Evolutionary conservation across 1,284 basidiomycete genomes (phyloP), one percentile per base, ranked within the genome.

Genomic region (Cutaneotrichosporon dermatis): DNA sequence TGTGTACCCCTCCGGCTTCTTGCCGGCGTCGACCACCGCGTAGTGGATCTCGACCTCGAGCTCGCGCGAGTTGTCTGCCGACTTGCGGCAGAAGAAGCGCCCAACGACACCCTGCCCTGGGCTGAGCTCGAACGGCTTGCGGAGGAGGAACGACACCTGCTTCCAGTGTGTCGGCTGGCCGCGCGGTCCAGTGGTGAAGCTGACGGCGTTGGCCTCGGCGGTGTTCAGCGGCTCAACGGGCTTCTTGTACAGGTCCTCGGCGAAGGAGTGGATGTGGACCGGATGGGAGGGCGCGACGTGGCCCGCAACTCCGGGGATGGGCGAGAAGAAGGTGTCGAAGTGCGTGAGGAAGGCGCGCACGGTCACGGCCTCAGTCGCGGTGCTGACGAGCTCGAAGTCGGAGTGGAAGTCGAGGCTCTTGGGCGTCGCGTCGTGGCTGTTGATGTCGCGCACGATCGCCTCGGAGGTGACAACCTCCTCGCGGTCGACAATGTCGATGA

Each of bases 121-220:
- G 6, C 83, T 80, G 0, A 89, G 86, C 33, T 76, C 71, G 61
- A 98, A 84, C 0, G 92, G 89, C 54, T 92, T 85, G 57, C 85
- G 83, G 63, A 99, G 81, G 65, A 98, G 79, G 76, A 99, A 96
- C 10, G 93, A 71, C 0, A 94, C 94, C 74, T 99, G 95, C 76
- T 95, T 95, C 95, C 95, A 99, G 76, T 99, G 95, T n/a, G 95
- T 99, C 25, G 89, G 86, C 51, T 86, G 85, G 63, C 89, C 77
- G 45, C 68, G 79, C 4, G 95, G 92, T 0, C 92, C 91, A 0
- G 95, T 99, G 64, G 92, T 95, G 76, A 98, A 98, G 37, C 86
- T 79, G 13, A 80, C 80, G 49, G 83, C 83, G 37, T 82, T 81
- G 33, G 54, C 61, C 41, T 63, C 63, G 51, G 53, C 51, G 13